phyloP scores from a whole-genome alignment of 2,329 filamentous ascomycete genomes.

The Orbilia oligospora region DNA sequence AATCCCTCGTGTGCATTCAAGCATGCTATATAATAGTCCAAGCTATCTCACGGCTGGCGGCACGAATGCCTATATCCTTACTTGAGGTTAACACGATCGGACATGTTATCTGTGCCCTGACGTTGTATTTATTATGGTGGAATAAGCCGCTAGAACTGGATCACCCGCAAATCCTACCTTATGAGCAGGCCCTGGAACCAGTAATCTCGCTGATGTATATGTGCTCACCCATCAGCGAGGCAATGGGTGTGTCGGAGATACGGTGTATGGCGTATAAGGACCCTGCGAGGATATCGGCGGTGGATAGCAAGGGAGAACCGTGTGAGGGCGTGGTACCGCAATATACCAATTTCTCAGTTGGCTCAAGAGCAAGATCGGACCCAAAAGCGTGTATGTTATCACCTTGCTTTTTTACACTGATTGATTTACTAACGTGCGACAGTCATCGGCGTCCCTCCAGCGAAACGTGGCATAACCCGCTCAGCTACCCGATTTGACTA shows the following conservation, averaged over 20 bases:
- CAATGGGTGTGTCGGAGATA: constrained; percentile 45
- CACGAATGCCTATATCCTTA: constrained; percentile 63
- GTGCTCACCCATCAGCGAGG: constrained; percentile 50
- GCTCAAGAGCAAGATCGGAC: constrained; percentile 44
- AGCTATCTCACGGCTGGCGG: constrained; percentile 61
- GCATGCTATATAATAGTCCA: constrained; percentile 64
- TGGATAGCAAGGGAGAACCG: constrained; percentile 26
- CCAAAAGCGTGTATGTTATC: constrained; percentile 49
- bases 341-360: constrained; percentile 52
- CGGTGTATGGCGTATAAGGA: constrained; percentile 50
- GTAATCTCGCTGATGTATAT: constrained; percentile 46
- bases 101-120: constrained; percentile 64
- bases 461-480: constrained; percentile 39
- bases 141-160: constrained; percentile 64
- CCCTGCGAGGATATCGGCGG: neutral
- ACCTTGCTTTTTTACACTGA: neutral
- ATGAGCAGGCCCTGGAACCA: constrained; percentile 38
- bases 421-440: neutral
- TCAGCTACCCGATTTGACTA: constrained; percentile 49
- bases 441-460: constrained; percentile 50
- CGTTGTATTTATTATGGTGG: constrained; percentile 64
- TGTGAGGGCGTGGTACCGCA: constrained; percentile 33
- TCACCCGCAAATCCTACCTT: constrained; percentile 40
- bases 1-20: constrained; percentile 64
- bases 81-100: constrained; percentile 65